Conservation (phyloP, 1,139 yeast species). For the Debaryomyces subglobosus region DNA sequence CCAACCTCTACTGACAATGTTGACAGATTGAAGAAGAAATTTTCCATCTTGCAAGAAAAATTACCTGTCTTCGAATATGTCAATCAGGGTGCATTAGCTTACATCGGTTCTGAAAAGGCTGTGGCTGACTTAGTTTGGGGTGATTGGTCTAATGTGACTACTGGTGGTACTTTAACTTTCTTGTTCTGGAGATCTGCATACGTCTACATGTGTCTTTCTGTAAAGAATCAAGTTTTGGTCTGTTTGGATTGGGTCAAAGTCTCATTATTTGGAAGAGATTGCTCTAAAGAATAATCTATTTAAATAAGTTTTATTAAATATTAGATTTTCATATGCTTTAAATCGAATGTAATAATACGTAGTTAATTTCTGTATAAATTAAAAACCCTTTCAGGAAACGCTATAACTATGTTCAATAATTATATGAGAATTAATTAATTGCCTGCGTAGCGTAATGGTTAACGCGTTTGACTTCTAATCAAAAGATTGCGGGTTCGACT, state of each 20-base stretch:
- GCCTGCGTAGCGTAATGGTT: slow-evolving; percentile 37
- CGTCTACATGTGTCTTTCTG: slow-evolving; percentile 88
- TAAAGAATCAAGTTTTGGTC: slow-evolving; percentile 84
- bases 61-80: slow-evolving; percentile 63
- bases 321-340: neutral
- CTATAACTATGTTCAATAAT: neutral
- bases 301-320: neutral
- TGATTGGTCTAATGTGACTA: slow-evolving; percentile 76
- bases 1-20: slow-evolving; percentile 35
- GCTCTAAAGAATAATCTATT: slow-evolving; percentile 53
- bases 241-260: slow-evolving; percentile 88
- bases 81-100: slow-evolving; percentile 77
- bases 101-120: slow-evolving; percentile 88
- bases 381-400: neutral
- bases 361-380: neutral
- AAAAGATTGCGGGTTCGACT: slow-evolving; percentile 39
- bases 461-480: slow-evolving; percentile 39
- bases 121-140: slow-evolving; percentile 93
- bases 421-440: neutral
- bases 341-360: neutral
- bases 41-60: slow-evolving; percentile 43
- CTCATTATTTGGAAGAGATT: slow-evolving; percentile 86
- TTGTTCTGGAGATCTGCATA: slow-evolving; percentile 95
- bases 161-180: slow-evolving; percentile 87
- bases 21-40: slow-evolving; percentile 45